phyloP scores from a whole-genome alignment of 2,329 filamentous ascomycete species.

The Colletotrichum sp. region DNA sequence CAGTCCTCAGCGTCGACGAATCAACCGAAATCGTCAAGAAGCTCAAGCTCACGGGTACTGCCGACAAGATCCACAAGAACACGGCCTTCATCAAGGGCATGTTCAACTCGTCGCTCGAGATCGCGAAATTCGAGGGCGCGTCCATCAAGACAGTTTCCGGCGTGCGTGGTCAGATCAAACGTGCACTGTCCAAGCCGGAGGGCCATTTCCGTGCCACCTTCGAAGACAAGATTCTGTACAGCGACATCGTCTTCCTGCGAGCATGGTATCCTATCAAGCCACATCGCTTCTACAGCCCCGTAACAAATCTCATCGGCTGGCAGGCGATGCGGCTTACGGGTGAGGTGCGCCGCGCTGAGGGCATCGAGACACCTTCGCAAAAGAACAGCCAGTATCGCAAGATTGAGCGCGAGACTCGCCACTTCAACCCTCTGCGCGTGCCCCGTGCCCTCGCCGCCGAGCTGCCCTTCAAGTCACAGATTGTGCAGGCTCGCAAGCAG shows the following conservation, averaged over 20 bases:
- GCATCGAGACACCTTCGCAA: constrained; percentile 76
- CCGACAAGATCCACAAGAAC: constrained; percentile 99
- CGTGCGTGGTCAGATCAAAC: constrained; percentile 95
- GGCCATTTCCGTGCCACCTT: constrained; percentile 97
- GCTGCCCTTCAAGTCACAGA: constrained; percentile 92
- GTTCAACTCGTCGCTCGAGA: constrained; percentile 92
- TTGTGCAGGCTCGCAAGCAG: constrained; percentile 80
- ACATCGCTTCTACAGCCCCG: constrained; percentile 95
- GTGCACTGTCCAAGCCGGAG: constrained; percentile 89
- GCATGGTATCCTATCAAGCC: constrained; percentile 98
- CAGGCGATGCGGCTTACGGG: constrained; percentile 93
- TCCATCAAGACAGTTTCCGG: constrained; percentile 96
- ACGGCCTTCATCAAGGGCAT: constrained; percentile 99
- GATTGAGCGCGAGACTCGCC: constrained; percentile 68
- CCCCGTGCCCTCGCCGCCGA: constrained; percentile 80
- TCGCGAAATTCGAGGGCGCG: constrained; percentile 97
- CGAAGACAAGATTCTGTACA: constrained; percentile 97
- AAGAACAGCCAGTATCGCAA: constrained; percentile 86
- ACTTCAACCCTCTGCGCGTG: constrained; percentile 82
- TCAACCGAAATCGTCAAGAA: constrained; percentile 99
- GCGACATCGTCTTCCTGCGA: constrained; percentile 93
- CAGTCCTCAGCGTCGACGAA: constrained; percentile 92
- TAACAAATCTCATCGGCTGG: constrained; percentile 93
- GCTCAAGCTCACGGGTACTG: constrained; percentile 90
- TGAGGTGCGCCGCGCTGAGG: constrained; percentile 80